Base-by-base conservation (phyloP, 2,329 filamentous ascomycete genomes). In the Ophiostoma tasmaniense region DNA sequence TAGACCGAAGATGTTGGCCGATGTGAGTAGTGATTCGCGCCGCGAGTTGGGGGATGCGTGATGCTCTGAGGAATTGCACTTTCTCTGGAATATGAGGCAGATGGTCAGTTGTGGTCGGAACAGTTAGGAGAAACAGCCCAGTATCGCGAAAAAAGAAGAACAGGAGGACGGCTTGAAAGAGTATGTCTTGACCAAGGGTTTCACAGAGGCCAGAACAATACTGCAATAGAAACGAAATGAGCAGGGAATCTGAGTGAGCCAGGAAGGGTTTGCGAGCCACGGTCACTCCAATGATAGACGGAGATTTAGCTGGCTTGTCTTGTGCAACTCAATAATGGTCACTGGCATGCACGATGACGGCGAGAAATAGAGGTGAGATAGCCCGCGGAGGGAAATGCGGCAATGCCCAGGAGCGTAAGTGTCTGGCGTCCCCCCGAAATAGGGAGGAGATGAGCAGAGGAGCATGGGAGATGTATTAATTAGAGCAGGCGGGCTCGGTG, bases 1-100 rank as follows among this genome's bases (percentile, higher is more conserved):
- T 90, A 89, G 64, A 87, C 73, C 20, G 89, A 89, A 39, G 88
- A 89, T 7, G 80, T 73, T n/a, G 84, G 82, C 55, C 83, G 82
- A 71, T 66, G 64, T 2, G 39, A 50, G 64, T n/a, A 22, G 8
- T 42, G 39, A 10, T 78, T 79, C 67, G 74, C 73, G 66, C 71
- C 75, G 70, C 73, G 77, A 68, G 73, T 77, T 70, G 78, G 76
- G 68, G 37, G n/a, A 79, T 80, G 74, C 76, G 76, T 30, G 76
- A 76, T 64, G 64, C 22, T 45, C 13, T 65, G 64, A 28, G 64
- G 64, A 65, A 39, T 10, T 28, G 75, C 73, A 17, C 72, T 74
- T 70, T 76, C 74, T 68, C 76, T 78, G 72, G 71, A 37, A 30
- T 4, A 7, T 14, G 13, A 33, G 3, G 55, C 1, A 17, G 17